These are phyloP conservation scores for Astrothelium macrocarpum DNA, from an alignment of 495 filamentous ascomycete genomes.

Conservation along the genomic window DNA sequence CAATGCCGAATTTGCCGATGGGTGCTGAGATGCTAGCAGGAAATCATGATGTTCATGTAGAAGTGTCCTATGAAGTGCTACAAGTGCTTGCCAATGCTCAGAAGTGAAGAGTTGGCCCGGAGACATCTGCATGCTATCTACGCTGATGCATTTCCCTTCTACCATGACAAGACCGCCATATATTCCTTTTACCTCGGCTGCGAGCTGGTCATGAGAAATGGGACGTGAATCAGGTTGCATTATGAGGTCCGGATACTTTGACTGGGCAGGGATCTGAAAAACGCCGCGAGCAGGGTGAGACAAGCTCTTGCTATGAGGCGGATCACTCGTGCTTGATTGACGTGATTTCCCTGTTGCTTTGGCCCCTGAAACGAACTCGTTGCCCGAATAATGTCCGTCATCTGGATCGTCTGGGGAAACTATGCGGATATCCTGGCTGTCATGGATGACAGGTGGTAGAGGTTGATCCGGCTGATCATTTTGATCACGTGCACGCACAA, in stretches of 20 bases:
- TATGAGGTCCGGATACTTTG: conserved; percentile 13
- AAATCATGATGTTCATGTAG: conserved; percentile 77
- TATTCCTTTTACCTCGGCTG: conserved; percentile 59
- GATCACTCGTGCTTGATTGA: background rate
- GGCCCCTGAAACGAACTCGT: background rate
- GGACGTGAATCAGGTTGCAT: conserved; percentile 53
- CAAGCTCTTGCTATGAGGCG: background rate
- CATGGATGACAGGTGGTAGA: background rate
- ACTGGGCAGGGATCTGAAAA: conserved; percentile 5
- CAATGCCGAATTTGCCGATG: conserved; percentile 51
- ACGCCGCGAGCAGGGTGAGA: background rate
- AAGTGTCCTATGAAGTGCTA: conserved; percentile 61
- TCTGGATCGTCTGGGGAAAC: background rate
- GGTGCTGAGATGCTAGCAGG: conserved; percentile 69
- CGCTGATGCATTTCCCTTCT: conserved; percentile 67
- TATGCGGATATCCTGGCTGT: background rate
- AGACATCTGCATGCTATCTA: conserved; percentile 44
- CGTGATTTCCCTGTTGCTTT: background rate
- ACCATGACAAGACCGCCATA: conserved; percentile 71
- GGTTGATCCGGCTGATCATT: background rate
- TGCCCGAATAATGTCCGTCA: background rate
- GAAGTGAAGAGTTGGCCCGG: conserved; percentile 36
- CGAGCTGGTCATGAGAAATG: conserved; percentile 67
- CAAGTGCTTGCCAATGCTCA: conserved; percentile 63
- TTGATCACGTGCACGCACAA: background rate